These are phyloP conservation scores for Sapria himalayana DNA, from an alignment of 345 rosid genomes.

Conservation along the genomic window DNA sequence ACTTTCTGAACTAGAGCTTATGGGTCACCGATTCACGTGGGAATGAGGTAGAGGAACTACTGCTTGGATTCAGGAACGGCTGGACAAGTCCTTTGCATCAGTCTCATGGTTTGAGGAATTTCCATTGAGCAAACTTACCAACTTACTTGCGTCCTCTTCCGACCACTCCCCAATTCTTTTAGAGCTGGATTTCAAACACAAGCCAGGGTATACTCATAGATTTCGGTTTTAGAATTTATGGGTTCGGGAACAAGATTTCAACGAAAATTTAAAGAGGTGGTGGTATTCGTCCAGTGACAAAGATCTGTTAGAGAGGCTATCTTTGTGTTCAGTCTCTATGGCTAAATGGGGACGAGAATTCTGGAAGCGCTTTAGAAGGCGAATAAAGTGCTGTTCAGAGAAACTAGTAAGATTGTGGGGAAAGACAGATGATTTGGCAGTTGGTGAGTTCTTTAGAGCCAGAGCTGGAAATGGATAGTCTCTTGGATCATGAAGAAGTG, in stretches of 20 bases:
- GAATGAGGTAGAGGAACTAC: background rate
- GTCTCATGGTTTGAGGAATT: background rate
- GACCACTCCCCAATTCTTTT: background rate
- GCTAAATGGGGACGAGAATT: too few relatives aligned
- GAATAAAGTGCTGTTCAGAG: too few relatives aligned
- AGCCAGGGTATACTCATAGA: background rate
- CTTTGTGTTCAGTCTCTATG: background rate
- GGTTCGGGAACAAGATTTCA: too few relatives aligned
- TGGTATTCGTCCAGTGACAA: background rate
- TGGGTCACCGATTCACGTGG: background rate
- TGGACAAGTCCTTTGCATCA: background rate
- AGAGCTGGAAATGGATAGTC: background rate
- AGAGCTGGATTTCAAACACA: background rate
- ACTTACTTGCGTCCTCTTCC: background rate
- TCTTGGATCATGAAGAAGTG: background rate
- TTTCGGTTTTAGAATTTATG: too few relatives aligned
- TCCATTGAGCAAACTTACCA: background rate
- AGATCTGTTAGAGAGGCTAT: background rate
- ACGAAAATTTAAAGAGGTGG: too few relatives aligned
- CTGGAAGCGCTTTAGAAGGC: too few relatives aligned
- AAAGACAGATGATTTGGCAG: background rate
- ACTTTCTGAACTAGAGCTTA: background rate
- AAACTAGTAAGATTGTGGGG: background rate
- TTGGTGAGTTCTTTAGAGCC: background rate
- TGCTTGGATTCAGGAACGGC: background rate